These are phyloP conservation scores for Diaporthe sp. DNA, from an alignment of 2,329 filamentous ascomycete species.

Conservation along the genomic window DNA sequence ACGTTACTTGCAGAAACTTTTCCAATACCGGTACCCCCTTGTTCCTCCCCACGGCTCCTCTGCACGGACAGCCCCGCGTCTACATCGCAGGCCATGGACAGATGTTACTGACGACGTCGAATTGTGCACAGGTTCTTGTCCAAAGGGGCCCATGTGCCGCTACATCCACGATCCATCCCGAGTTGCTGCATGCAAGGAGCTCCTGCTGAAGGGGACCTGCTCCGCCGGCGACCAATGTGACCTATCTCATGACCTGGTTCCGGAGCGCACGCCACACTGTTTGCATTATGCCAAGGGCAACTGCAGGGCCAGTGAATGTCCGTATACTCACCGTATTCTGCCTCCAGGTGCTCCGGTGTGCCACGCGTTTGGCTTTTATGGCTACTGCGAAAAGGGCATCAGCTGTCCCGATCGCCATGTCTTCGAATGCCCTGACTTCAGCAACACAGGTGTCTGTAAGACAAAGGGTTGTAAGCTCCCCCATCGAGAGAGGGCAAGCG, in stretches of 20 bases:
- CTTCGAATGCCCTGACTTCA: constrained; percentile 94
- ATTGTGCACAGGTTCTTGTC: constrained; percentile 79
- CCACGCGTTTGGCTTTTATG: constrained; percentile 84
- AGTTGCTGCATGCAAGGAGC: constrained; percentile 91
- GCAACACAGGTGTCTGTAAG: constrained; percentile 88
- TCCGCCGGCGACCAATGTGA: constrained; percentile 84
- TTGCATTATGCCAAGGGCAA: constrained; percentile 91
- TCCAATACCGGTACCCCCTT: constrained; percentile 76
- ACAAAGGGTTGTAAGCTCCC: constrained; percentile 85
- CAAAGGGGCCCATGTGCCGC: constrained; percentile 83
- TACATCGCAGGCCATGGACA: constrained; percentile 1
- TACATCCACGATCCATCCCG: constrained; percentile 88
- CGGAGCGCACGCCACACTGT: constrained; percentile 89
- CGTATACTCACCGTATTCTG: constrained; percentile 87
- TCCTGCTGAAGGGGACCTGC: constrained; percentile 85
- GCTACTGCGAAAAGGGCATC: constrained; percentile 88
- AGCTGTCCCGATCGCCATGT: constrained; percentile 87
- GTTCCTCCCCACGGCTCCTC: constrained; percentile 34
- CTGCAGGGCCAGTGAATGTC: constrained; percentile 88
- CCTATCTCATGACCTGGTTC: constrained; percentile 87
- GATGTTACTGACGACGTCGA: constrained; percentile 41
- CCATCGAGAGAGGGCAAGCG: constrained; percentile 89
- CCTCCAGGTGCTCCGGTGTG: constrained; percentile 85
- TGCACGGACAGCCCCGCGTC: constrained; percentile 20
- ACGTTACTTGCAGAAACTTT: constrained; percentile 81